phyloP scores from a whole-genome alignment of 805 yeast genomes.

The Candida manassasensis region DNA sequence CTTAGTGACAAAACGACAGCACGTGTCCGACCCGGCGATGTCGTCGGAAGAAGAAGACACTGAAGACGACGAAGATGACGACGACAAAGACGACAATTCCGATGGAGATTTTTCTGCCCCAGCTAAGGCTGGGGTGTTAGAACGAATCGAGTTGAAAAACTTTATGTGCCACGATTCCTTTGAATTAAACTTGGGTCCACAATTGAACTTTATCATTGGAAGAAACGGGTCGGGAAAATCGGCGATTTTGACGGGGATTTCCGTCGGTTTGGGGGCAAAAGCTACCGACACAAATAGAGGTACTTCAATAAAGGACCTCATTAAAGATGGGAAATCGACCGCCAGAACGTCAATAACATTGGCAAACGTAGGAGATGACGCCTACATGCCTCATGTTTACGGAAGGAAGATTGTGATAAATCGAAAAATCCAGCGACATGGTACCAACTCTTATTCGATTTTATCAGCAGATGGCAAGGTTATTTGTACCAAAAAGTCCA shows the following conservation, averaged over 20 bases:
- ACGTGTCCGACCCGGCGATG: background rate
- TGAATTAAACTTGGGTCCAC: constrained; percentile 68
- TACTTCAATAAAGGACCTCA: constrained; percentile 58
- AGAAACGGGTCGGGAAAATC: constrained; percentile 89
- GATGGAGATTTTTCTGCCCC: constrained; percentile 13
- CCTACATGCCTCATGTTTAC: constrained; percentile 57
- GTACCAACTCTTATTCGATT: constrained; percentile 50
- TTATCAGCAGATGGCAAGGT: constrained; percentile 47
- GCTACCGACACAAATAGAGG: constrained; percentile 89
- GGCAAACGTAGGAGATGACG: constrained; percentile 60
- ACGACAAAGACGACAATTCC: constrained; percentile 10
- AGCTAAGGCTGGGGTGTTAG: constrained; percentile 63
- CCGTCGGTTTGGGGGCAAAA: constrained; percentile 83
- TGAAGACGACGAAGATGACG: constrained; percentile 6
- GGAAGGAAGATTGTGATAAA: constrained; percentile 71
- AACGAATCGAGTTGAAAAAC: constrained; percentile 57
- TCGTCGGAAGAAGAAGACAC: constrained; percentile 8
- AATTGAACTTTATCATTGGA: constrained; percentile 83
- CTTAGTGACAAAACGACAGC: background rate
- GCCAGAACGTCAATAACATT: constrained; percentile 65
- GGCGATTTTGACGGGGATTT: constrained; percentile 81
- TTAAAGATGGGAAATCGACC: constrained; percentile 70
- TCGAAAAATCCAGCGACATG: constrained; percentile 50
- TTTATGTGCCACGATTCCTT: constrained; percentile 91
- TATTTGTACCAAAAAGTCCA: constrained; percentile 57